Conservation (phyloP, 306 rosid species). For the Prunus mira region DNA sequence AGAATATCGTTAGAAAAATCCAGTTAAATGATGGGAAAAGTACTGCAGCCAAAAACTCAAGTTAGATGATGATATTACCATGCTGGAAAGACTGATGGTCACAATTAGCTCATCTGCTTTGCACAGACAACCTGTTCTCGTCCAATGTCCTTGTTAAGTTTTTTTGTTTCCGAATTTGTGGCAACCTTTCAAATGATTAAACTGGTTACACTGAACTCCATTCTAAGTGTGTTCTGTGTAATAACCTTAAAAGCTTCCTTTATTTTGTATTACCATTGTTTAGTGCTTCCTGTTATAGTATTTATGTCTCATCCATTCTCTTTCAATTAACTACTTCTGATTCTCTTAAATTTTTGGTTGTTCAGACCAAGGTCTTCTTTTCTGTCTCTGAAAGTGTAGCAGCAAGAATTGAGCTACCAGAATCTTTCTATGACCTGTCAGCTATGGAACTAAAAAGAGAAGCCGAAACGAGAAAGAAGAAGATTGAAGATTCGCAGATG, state of each 20-base stretch:
- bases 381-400: conserved; percentile 85
- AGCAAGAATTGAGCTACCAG: conserved; percentile 82
- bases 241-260: neutral
- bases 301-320: neutral
- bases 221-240: neutral
- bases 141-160: neutral
- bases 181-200: neutral
- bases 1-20: neutral
- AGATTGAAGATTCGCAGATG: conserved; percentile 88
- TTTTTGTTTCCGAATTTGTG: neutral
- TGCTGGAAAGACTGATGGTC: neutral
- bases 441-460: conserved; percentile 79
- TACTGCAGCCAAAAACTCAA: neutral
- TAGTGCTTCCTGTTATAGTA: neutral
- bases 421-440: conserved; percentile 75
- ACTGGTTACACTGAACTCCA: neutral
- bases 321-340: conserved; percentile 2
- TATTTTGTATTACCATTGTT: neutral
- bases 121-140: neutral
- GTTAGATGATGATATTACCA: neutral
- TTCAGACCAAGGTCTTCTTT: conserved; percentile 86
- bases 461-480: conserved; percentile 80
- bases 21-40: neutral
- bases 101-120: neutral
- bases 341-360: conserved; percentile 11